A percentile compares a stretch with the other conserved stretches of the same genome.
These are phyloP conservation scores for Fusarium chlamydosporum DNA, from an alignment of 2,329 filamentous ascomycete genomes.

Conservation along the genomic window DNA sequence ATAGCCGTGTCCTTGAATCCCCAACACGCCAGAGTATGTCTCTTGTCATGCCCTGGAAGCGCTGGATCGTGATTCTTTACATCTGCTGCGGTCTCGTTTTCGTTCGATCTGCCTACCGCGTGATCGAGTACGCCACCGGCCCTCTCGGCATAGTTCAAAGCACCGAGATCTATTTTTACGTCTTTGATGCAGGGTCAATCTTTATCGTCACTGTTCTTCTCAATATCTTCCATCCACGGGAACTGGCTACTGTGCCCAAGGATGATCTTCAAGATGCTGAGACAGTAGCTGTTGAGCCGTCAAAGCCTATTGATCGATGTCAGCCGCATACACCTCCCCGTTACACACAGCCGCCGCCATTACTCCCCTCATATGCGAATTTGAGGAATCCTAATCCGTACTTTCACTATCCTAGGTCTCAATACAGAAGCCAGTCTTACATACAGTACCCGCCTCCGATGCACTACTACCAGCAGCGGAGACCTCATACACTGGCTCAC, in stretches of 20 bases:
- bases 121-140: conserved; percentile 58
- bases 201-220: conserved; percentile 38
- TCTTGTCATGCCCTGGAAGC: conserved; percentile 50
- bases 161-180: conserved; percentile 54
- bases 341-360: conserved; percentile 1
- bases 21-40: conserved; percentile 13
- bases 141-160: conserved; percentile 50
- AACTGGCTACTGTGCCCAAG: conserved; percentile 1
- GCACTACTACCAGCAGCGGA: conserved; percentile 28
- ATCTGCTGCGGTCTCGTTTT: conserved; percentile 52
- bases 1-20: conserved; percentile 48
- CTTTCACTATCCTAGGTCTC: conserved; percentile 9
- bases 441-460: conserved; percentile 24
- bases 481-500: conserved; percentile 5
- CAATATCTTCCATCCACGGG: conserved; percentile 33
- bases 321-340: conserved; percentile 6
- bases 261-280: conserved; percentile 12
- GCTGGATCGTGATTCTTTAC: conserved; percentile 45
- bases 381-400: conserved; percentile 4
- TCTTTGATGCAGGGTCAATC: conserved; percentile 56
- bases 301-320: not conserved
- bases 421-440: conserved; percentile 6
- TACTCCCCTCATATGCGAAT: conserved; percentile 10
- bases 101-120: conserved; percentile 57
- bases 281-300: not conserved